Evolutionary conservation across 148 eudicot species (phyloP).

Genomic region (Vaccinium vitisidaea): DNA sequence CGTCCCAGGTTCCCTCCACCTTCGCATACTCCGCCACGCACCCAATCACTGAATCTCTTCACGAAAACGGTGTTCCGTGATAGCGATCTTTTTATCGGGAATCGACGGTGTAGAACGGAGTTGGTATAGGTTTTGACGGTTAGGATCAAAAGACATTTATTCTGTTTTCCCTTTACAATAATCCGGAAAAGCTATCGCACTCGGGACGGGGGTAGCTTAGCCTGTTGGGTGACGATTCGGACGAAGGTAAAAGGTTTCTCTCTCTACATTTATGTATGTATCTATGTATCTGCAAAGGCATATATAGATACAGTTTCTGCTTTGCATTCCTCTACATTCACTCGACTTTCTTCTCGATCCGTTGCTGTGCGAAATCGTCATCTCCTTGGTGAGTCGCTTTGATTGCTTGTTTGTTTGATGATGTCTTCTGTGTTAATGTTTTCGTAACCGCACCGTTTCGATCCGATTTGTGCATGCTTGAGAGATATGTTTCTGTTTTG

Average conservation of each 20-base stretch:
- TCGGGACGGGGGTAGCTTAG: slow-evolving; percentile 10
- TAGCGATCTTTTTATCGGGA: neutral
- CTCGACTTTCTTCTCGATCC: neutral
- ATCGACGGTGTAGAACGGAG: neutral
- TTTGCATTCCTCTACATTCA: neutral
- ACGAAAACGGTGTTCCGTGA: neutral
- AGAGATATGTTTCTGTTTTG: neutral
- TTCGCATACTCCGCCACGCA: neutral
- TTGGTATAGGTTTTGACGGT: neutral
- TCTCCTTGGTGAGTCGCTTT: neutral
- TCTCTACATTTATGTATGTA: neutral
- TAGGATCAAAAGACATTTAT: neutral
- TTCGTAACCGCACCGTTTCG: neutral
- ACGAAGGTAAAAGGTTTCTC: neutral
- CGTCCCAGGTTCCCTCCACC: neutral
- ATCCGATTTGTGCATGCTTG: neutral
- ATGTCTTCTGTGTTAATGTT: neutral
- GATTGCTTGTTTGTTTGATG: neutral
- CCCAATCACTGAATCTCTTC: neutral
- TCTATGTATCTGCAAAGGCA: neutral
- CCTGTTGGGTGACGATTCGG: neutral
- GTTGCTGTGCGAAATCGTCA: neutral
- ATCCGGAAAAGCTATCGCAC: neutral
- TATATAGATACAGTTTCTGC: neutral
- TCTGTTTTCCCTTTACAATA: neutral